These are phyloP conservation scores for Dillenia turbinata DNA, from an alignment of 164 flowering plant genomes.

Conservation along the genomic window DNA sequence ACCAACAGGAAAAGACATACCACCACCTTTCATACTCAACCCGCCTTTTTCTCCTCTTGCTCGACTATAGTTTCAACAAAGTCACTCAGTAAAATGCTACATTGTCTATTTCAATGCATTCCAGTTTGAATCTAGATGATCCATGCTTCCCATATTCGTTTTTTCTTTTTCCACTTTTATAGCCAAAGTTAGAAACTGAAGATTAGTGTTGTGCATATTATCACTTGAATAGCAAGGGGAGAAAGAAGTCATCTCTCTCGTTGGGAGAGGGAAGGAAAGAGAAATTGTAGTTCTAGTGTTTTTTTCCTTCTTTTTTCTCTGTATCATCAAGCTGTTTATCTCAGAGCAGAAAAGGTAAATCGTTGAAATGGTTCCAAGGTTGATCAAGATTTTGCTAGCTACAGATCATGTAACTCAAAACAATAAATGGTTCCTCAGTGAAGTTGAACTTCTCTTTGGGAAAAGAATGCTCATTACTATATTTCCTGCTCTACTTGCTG, in stretches of 20 bases:
- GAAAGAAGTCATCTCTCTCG: not conserved
- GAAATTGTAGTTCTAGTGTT: too few relatives aligned
- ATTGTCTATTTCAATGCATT: not conserved
- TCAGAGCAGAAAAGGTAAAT: too few relatives aligned
- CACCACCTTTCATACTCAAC: conserved; percentile 42
- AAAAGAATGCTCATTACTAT: too few relatives aligned
- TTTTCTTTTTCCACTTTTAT: conserved; percentile 2
- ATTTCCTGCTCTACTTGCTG: too few relatives aligned
- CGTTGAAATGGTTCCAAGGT: too few relatives aligned
- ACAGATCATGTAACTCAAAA: too few relatives aligned
- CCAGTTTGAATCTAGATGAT: not conserved
- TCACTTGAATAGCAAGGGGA: conserved; percentile 2
- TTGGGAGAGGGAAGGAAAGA: too few relatives aligned
- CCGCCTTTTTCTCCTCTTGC: conserved; percentile 87
- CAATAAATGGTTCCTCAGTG: too few relatives aligned
- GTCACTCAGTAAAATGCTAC: not conserved
- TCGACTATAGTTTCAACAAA: conserved; percentile 36
- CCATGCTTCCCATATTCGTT: not conserved
- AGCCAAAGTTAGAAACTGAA: not conserved
- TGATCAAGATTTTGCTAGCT: too few relatives aligned
- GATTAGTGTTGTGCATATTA: conserved; percentile 22
- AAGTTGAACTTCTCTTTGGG: too few relatives aligned
- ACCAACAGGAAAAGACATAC: conserved; percentile 32
- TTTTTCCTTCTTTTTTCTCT: too few relatives aligned
- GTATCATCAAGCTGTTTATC: too few relatives aligned